Evolutionary conservation across 2,329 filamentous ascomycete species (phyloP).

Genomic region (Talaromyces albobiverticillius): DNA sequence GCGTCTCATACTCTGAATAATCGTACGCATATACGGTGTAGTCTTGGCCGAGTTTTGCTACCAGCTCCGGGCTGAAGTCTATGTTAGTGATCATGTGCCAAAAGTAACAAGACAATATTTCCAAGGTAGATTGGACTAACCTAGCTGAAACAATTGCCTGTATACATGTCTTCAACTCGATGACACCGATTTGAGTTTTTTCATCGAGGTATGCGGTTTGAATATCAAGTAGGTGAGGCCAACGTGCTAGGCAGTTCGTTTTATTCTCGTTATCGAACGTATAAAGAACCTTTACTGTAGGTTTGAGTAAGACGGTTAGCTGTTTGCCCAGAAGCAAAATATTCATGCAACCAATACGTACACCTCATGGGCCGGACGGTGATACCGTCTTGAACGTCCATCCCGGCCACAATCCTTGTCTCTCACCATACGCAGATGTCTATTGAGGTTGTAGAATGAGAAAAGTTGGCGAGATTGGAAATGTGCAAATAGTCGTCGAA

Average conservation of each 20-base stretch:
- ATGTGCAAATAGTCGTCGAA: not conserved
- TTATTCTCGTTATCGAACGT: conserved; percentile 89
- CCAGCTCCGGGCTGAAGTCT: conserved; percentile 74
- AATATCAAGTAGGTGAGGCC: conserved; percentile 74
- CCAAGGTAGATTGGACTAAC: conserved; percentile 34
- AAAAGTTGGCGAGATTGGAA: not conserved
- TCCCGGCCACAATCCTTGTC: conserved; percentile 25
- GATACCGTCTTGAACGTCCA: conserved; percentile 51
- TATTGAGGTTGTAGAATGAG: not conserved
- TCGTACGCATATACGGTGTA: conserved; percentile 98
- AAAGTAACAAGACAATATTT: not conserved
- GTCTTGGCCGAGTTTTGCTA: conserved; percentile 69
- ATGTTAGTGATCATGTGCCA: conserved; percentile 3
- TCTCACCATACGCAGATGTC: conserved; percentile 15
- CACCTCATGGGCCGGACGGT: conserved; percentile 65
- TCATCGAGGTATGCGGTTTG: conserved; percentile 81
- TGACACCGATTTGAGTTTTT: conserved; percentile 74
- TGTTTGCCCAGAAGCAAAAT: conserved; percentile 7
- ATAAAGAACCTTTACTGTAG: conserved; percentile 88
- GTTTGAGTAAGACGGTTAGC: conserved; percentile 15
- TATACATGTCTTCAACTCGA: conserved; percentile 83
- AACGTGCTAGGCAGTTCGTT: conserved; percentile 83
- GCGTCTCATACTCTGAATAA: conserved; percentile 90
- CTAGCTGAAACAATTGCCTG: conserved; percentile 70
- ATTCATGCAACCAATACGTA: conserved; percentile 42